Base-by-base conservation (phyloP, 768 basidiomycete genomes). In the Pisolithus orientalis region DNA sequence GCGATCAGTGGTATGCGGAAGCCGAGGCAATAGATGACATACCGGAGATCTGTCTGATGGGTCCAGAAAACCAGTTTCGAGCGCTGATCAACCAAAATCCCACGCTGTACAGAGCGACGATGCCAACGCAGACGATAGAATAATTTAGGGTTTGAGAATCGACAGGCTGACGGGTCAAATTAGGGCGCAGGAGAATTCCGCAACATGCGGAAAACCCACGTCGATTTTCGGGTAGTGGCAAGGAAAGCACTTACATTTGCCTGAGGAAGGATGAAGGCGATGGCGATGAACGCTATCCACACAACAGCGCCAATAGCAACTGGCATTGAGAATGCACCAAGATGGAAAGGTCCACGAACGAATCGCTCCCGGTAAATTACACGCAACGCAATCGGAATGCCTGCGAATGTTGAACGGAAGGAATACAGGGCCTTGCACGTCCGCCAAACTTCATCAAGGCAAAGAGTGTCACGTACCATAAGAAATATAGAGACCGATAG, bases 401-500 rank as follows among this genome's bases (percentile, higher is more conserved):
- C 83, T 82, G 55, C 6, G 5, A 27, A 29, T 24, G 25, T 11
- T 10, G 32, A 44, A 24, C 17, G 34, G 17, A 11, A 45, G 39
- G 34, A 13, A 34, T 34, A 13, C 11, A 17, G 8, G n/a, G 32
- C 9, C 14, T 14, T n/a, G 29, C 16, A 11, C 27, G 17, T 17
- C 27, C 28, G 38, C 52, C 10, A 43, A n/a, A 21, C 25, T n/a
- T 10, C 11, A n/a, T 9, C 9, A 10, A 16, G 27, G 25, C 7
- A 31, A 17, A 11, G 8, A 8, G 9, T 21, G 32, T 37, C 13
- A 58, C 71, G 28, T 52, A 78, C 83, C 84, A 60, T 89, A 91
- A 0, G 83, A 86, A 31, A 85, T 84, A 60, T 89, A 89, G 10
- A 88, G 69, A 0, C 87, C 87, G 51, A 88, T 88, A 0, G 86